Evolutionary conservation across 1,284 basidiomycete species (phyloP).

Genomic region (Agroathelia rolfsii): DNA sequence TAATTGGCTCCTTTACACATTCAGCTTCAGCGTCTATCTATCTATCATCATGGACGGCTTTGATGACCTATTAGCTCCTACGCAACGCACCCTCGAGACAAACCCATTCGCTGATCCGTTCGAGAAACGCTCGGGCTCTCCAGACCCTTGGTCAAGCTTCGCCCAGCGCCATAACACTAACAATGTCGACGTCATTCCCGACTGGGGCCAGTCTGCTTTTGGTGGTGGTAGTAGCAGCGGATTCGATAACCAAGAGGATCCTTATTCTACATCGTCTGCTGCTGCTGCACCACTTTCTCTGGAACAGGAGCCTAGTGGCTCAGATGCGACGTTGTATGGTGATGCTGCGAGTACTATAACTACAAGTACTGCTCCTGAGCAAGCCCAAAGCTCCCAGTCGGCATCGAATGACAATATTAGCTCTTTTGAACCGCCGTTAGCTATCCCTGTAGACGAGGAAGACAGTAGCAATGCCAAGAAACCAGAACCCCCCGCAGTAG

Average conservation of each 20-base stretch:
- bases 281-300: constrained; percentile 4
- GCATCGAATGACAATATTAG: too few relatives aligned
- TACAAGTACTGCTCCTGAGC: too few relatives aligned
- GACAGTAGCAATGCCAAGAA: constrained; percentile 12
- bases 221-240: constrained; percentile 14
- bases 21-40: too few relatives aligned
- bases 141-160: constrained; percentile 65
- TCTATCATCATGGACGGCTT: constrained; percentile 58
- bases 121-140: constrained; percentile 52
- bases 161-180: constrained; percentile 20
- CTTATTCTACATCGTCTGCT: constrained; percentile 16
- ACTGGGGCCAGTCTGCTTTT: constrained; percentile 27
- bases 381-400: too few relatives aligned
- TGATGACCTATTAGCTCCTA: constrained; percentile 66
- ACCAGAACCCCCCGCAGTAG: constrained; percentile 27
- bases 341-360: too few relatives aligned
- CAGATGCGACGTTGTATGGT: too few relatives aligned
- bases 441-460: constrained; percentile 2
- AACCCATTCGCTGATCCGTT: constrained; percentile 77
- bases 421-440: too few relatives aligned
- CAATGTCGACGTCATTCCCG: constrained; percentile 21
- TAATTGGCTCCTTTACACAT: too few relatives aligned
- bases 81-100: constrained; percentile 49
- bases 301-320: constrained; percentile 1
- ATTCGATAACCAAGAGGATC: constrained; percentile 14